These are phyloP conservation scores for Fraxinus xanthoxyloides DNA, from an alignment of 305 asterid genomes.

Conservation along the genomic window DNA sequence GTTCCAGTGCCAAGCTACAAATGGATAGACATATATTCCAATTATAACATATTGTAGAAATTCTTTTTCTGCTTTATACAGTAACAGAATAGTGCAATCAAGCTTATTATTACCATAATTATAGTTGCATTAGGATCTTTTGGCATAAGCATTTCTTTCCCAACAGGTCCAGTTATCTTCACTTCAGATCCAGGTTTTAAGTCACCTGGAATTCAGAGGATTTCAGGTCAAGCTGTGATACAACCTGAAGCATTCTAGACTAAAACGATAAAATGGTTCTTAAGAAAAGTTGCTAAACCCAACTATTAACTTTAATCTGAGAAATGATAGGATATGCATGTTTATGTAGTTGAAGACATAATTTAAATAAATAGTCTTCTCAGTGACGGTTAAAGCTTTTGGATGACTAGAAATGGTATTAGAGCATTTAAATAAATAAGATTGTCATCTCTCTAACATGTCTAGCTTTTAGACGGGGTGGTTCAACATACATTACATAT, in stretches of 20 bases:
- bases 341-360: not conserved
- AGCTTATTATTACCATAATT: conserved; percentile 49
- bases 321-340: not conserved
- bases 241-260: not conserved
- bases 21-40: not conserved
- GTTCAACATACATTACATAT: not conserved
- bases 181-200: conserved; percentile 82
- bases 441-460: not conserved
- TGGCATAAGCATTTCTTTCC: conserved; percentile 98
- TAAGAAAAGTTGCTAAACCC: not conserved
- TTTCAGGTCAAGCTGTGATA: not conserved
- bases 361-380: not conserved
- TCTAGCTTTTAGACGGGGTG: not conserved
- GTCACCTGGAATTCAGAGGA: conserved; percentile 56
- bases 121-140: conserved; percentile 89
- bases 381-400: not conserved
- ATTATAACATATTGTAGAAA: not conserved
- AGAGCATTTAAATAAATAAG: not conserved
- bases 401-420: no score
- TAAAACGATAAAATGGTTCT: not conserved
- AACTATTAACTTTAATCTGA: not conserved
- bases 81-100: not conserved
- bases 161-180: conserved; percentile 92
- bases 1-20: conserved; percentile 92
- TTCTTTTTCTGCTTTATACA: not conserved